phyloP scores from a whole-genome alignment of 78 protist genomes.

The Isochrysis galbana region DNA sequence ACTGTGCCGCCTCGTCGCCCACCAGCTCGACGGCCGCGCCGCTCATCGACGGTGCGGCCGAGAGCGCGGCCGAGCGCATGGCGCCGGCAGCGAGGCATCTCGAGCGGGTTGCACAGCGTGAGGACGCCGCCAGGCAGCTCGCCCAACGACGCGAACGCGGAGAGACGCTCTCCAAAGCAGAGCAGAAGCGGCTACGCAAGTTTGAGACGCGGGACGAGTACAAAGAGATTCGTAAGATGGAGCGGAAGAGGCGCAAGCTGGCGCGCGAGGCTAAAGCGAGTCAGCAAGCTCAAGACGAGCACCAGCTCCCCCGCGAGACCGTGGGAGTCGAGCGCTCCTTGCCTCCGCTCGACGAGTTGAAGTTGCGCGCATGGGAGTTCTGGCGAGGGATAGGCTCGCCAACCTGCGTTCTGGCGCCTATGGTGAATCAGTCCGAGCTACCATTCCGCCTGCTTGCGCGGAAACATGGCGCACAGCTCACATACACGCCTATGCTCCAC shows the following conservation, averaged over 20 bases:
- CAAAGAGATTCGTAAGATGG: neutral
- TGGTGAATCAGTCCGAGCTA: conserved; percentile 32
- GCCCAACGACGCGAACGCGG: too few species aligned
- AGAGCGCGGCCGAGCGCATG: too few species aligned
- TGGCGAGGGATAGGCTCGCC: neutral
- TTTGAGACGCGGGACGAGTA: neutral
- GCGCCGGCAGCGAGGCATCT: too few species aligned
- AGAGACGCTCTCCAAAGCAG: neutral
- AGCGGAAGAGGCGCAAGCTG: neutral
- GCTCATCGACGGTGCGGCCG: too few species aligned
- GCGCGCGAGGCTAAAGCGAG: neutral
- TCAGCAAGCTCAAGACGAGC: neutral
- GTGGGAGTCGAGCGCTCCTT: neutral
- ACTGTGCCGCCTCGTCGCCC: too few species aligned
- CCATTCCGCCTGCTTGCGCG: conserved; percentile 45
- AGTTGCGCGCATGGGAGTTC: neutral
- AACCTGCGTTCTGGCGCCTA: neutral
- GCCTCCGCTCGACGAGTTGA: neutral
- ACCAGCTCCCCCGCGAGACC: neutral
- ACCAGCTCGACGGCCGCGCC: too few species aligned
- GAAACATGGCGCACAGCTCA: conserved; percentile 21
- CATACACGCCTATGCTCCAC: conserved; percentile 39
- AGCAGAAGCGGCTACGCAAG: neutral
- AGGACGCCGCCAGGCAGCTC: too few species aligned
- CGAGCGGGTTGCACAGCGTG: too few species aligned